phyloP scores from a whole-genome alignment of 768 basidiomycete species.

The Suillus lakei region DNA sequence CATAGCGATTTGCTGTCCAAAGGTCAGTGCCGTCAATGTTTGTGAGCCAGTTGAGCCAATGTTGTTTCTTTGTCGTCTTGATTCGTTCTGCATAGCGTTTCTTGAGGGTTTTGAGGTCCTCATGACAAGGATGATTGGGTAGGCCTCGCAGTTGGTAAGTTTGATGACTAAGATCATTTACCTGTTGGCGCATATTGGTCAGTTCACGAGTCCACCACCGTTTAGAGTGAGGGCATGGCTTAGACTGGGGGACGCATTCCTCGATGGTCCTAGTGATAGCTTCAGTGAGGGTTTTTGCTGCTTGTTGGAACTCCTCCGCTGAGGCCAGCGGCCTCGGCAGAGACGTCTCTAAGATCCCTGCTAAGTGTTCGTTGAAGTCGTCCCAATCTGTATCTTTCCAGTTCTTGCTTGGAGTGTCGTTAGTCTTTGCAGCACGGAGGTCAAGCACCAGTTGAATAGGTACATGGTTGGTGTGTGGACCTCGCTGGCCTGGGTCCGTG shows the following conservation, averaged over 20 bases:
- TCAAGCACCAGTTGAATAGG: no score
- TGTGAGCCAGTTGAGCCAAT: constrained; percentile 19
- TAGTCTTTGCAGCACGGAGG: no score
- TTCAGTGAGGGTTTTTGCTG: constrained; percentile 5
- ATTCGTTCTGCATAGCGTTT: not conserved
- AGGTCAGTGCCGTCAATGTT: not conserved
- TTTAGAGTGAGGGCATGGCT: constrained; percentile 29
- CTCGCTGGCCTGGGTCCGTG: fast-evolving
- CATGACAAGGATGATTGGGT: not conserved
- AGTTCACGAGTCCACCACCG: constrained; percentile 34
- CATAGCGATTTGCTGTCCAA: constrained; percentile 14
- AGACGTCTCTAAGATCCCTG: no score
- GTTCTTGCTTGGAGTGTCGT: no score
- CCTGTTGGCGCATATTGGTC: no score
- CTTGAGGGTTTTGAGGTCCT: not conserved
- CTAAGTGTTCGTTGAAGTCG: constrained; percentile 5
- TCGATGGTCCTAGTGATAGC: constrained; percentile 23
- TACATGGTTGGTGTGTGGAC: constrained; percentile 15
- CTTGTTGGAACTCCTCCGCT: constrained; percentile 14
- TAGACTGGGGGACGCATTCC: constrained; percentile 20
- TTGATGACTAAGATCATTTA: no score
- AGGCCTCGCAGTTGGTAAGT: not conserved
- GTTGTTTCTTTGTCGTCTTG: not conserved
- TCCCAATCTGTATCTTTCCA: constrained; percentile 15
- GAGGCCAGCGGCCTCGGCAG: no score